These are phyloP conservation scores for Fusarium zealandicum DNA, from an alignment of 2,329 filamentous ascomycete genomes.

Conservation along the genomic window DNA sequence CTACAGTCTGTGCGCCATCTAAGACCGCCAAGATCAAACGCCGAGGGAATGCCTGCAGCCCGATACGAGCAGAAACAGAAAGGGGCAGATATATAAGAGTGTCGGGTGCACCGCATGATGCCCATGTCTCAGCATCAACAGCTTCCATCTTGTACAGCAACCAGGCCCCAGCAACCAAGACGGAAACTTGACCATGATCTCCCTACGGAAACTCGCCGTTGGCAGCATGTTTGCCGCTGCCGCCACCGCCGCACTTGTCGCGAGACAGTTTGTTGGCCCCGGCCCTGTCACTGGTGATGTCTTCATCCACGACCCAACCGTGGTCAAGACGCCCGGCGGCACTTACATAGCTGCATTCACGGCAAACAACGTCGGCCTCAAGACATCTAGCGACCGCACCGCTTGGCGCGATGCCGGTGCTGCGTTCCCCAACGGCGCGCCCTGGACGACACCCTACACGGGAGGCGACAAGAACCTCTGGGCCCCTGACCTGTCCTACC, in stretches of 20 bases:
- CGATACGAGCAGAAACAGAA: too few species aligned
- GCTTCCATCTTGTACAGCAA: too few species aligned
- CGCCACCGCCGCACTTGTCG: constrained; percentile 7
- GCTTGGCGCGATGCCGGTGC: constrained; percentile 41
- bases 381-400: constrained; percentile 45
- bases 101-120: too few species aligned
- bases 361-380: constrained; percentile 40
- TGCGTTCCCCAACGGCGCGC: constrained; percentile 43
- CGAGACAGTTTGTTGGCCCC: constrained; percentile 14
- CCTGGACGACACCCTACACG: constrained; percentile 45
- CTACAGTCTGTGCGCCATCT: too few species aligned
- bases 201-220: constrained; percentile 33
- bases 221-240: constrained; percentile 32
- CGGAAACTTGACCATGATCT: constrained; percentile 8
- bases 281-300: constrained; percentile 39
- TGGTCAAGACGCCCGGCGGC: constrained; percentile 42
- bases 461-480: constrained; percentile 43
- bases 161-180: too few species aligned
- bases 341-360: constrained; percentile 42
- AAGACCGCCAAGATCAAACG: too few species aligned
- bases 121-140: too few species aligned
- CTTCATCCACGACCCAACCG: constrained; percentile 42
- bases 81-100: too few species aligned
- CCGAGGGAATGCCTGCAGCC: too few species aligned
- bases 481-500: constrained; percentile 63